Percentiles rank a stretch among this genome's conserved stretches.
These are phyloP conservation scores for Pestalotiopsis sp. DNA, from an alignment of 2,329 filamentous ascomycete genomes.

Conservation along the genomic window DNA sequence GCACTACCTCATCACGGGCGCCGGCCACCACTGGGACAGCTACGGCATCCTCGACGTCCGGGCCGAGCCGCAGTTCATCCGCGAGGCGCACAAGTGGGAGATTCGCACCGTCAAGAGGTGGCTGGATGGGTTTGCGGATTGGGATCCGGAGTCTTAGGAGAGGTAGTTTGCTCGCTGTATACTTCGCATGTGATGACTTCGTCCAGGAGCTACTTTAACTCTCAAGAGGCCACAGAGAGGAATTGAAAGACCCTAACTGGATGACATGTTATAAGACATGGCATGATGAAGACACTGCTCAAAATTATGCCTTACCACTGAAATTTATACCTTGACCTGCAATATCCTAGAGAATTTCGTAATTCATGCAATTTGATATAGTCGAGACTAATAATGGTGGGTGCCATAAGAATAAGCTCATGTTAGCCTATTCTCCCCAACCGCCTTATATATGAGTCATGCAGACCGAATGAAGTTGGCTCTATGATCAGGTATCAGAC, in stretches of 20 bases:
- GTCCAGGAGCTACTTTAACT: not conserved
- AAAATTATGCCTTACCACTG: no score
- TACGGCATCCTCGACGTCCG: constrained; percentile 39
- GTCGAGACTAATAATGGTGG: no score
- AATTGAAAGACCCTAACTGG: no score
- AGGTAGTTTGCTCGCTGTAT: no score
- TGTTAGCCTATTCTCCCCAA: no score
- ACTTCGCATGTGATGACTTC: not conserved
- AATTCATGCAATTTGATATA: no score
- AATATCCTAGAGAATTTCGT: no score
- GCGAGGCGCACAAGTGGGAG: constrained; percentile 53
- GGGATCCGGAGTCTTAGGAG: constrained; percentile 18
- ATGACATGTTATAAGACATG: no score
- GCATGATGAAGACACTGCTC: no score
- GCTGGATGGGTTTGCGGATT: constrained; percentile 34
- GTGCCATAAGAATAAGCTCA: no score
- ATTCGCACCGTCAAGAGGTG: constrained; percentile 52
- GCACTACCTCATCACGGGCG: constrained; percentile 50
- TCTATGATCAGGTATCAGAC: not conserved
- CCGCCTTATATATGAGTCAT: not conserved
- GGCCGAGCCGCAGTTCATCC: constrained; percentile 52
- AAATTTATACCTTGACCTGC: no score
- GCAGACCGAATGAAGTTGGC: not conserved
- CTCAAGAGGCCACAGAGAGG: no score
- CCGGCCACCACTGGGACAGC: constrained; percentile 56